Evolutionary conservation across 768 basidiomycete genomes (phyloP), one percentile per base, ranked within the genome.

Genomic region (Mycena galopus): DNA sequence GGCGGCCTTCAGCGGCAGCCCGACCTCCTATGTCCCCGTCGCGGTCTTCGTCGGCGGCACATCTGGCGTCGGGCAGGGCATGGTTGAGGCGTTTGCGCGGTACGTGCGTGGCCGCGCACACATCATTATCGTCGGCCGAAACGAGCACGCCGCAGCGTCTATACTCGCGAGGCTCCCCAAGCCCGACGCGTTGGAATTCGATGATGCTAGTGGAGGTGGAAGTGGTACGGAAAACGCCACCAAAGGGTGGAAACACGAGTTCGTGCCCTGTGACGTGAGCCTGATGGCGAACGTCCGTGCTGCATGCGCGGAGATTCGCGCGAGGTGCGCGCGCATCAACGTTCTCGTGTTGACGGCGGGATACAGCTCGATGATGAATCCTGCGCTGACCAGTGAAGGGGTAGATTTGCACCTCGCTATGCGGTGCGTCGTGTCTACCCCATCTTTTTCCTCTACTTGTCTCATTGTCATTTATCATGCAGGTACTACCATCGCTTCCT

Each of bases 101-200:
- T 77, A 82, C 72, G 78, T 81, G 11, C 75, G 81, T 33, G 83
- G 84, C 19, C 79, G 81, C 70, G 80, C 82, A 30, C 82, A 84
- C 66, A 83, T 85, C 73, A 77, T 85, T 63, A 73, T 85, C 62
- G 73, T 80, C 55, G 84, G 84, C 12, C 79, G 83, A 44, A 84
- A 83, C 76, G 76, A 79, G 57, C 73, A 72, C 32, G 81, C 82
- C 27, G 84, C 82, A 1, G 77, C 82, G 33, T 61, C 72, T 11
- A 77, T 81, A 73, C 78, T 85, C 68, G 79, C 77, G 8, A 42
- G 44, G 4, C 65, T 83, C 69, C 82, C 82, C 8, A 77, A 77
- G 51, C 78, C 78, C 53, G 67, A n/a, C n/a, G n/a, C n/a, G n/a
- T n/a, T n/a, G n/a, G n/a, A 57, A 39, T 39, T 3, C 3, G 44